phyloP scores from a whole-genome alignment of 345 rosid species.

The Chamaenerion angustifolium region DNA sequence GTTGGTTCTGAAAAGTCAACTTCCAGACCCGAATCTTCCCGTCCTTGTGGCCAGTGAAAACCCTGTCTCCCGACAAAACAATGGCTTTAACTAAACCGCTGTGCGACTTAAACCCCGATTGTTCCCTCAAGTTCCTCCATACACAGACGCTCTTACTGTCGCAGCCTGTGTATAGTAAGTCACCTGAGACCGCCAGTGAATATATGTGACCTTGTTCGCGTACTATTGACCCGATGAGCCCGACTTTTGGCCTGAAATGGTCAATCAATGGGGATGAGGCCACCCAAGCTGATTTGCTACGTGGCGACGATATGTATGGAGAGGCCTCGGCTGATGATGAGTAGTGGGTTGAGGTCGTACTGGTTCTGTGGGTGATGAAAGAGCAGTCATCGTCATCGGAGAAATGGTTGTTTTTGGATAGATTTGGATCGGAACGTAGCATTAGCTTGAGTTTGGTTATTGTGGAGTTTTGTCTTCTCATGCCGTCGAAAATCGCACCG shows the following conservation, averaged over 20 bases:
- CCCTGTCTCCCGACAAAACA: conserved; percentile 17
- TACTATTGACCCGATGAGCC: conserved; percentile 20
- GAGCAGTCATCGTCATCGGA: conserved; percentile 3
- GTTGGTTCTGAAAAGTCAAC: conserved; percentile 11
- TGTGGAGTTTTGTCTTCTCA: too few species aligned
- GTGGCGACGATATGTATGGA: conserved; percentile 9
- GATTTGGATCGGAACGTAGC: too few species aligned
- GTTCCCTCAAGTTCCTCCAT: conserved; percentile 27
- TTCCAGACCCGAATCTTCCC: conserved; percentile 28
- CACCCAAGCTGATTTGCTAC: conserved; percentile 15
- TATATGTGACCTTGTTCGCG: conserved; percentile 10
- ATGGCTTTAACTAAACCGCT: conserved; percentile 33
- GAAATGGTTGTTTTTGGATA: too few species aligned
- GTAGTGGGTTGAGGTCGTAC: conserved; percentile 16
- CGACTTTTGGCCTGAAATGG: conserved; percentile 10
- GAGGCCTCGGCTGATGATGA: conserved; percentile 23
- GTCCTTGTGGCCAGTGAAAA: conserved; percentile 21
- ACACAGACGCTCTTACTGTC: conserved; percentile 19
- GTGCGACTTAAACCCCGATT: conserved; percentile 27
- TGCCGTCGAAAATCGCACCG: too few species aligned
- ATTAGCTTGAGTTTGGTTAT: too few species aligned
- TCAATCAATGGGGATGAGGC: background rate
- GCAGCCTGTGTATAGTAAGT: conserved; percentile 8
- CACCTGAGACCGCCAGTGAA: conserved; percentile 7
- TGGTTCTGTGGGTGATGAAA: conserved; percentile 21